phyloP scores from a whole-genome alignment of 768 basidiomycete genomes.

The Boletus sensibilis region DNA sequence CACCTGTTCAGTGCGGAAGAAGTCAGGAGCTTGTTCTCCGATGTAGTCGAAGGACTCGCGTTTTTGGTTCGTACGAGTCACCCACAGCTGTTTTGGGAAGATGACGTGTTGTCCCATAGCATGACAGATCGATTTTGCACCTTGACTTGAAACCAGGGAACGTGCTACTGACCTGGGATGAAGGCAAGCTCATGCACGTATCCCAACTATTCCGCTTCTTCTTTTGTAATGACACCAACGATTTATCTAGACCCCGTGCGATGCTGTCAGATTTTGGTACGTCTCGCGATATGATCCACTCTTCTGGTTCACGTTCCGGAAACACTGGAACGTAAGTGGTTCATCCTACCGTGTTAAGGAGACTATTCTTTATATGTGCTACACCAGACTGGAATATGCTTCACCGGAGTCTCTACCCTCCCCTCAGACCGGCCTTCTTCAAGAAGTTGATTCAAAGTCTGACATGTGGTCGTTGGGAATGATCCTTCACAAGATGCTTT shows the following conservation, averaged over 20 bases:
- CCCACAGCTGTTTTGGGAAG: neutral
- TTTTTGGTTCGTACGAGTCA: slow-evolving; percentile 63
- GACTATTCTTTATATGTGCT: neutral
- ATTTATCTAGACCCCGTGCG: slow-evolving; percentile 67
- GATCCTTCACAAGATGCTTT: slow-evolving; percentile 91
- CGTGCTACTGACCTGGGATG: slow-evolving; percentile 89
- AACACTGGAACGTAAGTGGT: slow-evolving; percentile 88
- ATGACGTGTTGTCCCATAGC: slow-evolving; percentile 42
- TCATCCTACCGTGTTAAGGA: neutral
- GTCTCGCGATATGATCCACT: slow-evolving; percentile 83
- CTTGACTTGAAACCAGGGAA: slow-evolving; percentile 94
- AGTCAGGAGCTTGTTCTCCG: slow-evolving; percentile 74
- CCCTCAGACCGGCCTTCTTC: slow-evolving; percentile 59
- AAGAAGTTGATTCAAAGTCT: slow-evolving; percentile 78
- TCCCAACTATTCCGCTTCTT: neutral
- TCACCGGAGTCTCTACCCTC: slow-evolving; percentile 85
- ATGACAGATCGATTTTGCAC: slow-evolving; percentile 83
- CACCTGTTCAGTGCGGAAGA: slow-evolving; percentile 86
- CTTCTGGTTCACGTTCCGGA: slow-evolving; percentile 71
- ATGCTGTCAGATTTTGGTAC: slow-evolving; percentile 97
- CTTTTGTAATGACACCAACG: neutral
- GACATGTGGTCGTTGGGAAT: slow-evolving; percentile 99
- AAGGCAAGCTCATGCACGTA: slow-evolving; percentile 74
- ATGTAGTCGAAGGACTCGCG: slow-evolving; percentile 81
- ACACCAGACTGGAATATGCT: slow-evolving; percentile 72